A percentile compares a stretch with the other conserved stretches of the same genome.
Conservation (phyloP, 2,329 filamentous ascomycete genomes). For the Neodidymelliopsis sp. region DNA sequence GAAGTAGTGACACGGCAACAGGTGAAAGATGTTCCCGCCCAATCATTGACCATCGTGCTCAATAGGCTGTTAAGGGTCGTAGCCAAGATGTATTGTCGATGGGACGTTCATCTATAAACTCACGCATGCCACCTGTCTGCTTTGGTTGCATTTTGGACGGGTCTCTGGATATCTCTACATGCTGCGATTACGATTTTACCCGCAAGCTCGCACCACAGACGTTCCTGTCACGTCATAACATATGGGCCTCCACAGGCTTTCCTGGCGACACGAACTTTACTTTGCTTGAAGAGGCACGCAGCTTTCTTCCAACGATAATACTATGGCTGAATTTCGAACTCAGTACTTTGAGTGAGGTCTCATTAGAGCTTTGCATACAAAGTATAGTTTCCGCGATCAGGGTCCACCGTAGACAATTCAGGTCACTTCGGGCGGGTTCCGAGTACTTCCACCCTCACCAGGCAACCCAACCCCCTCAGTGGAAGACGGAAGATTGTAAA, state of each 20-base stretch:
- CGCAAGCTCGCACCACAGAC: background rate
- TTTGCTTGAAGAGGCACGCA: no score
- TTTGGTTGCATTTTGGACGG: no score
- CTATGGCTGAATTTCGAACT: no score
- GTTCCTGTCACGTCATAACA: slow-evolving; percentile 4
- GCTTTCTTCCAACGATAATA: no score
- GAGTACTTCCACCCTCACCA: slow-evolving; percentile 2
- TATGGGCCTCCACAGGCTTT: background rate
- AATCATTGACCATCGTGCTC: slow-evolving; percentile 13
- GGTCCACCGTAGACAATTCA: slow-evolving; percentile 8
- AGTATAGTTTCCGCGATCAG: background rate
- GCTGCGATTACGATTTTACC: background rate
- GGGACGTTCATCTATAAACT: no score
- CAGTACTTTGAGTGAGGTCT: no score
- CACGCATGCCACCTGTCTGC: background rate
- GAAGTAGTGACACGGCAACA: slow-evolving; percentile 8
- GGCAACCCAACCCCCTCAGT: background rate
- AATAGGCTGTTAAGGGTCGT: no score
- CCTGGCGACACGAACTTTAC: no score
- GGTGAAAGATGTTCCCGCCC: slow-evolving; percentile 13
- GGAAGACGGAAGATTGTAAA: background rate
- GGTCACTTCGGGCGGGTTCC: slow-evolving; percentile 11
- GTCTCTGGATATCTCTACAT: background rate
- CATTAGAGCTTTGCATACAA: background rate
- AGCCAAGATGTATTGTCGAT: no score